These are phyloP conservation scores for Mycotypha africana DNA, from an alignment of 371 early-diverging fungal genomes.

Conservation along the genomic window DNA sequence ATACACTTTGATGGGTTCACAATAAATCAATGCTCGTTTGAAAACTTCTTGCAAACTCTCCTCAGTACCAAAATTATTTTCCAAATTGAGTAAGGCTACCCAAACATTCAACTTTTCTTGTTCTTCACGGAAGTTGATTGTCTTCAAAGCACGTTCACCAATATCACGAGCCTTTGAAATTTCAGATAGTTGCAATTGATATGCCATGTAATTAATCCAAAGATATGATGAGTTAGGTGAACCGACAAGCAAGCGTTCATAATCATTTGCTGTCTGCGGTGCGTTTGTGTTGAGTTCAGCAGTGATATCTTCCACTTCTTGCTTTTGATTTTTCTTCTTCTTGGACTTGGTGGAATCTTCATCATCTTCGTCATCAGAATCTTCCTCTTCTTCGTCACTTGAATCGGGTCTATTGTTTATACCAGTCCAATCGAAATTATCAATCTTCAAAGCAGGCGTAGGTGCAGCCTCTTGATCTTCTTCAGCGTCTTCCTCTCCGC, in stretches of 20 bases:
- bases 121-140: constrained; percentile 90
- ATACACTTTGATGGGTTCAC: constrained; percentile 86
- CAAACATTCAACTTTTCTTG: constrained; percentile 95
- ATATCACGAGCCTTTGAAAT: constrained; percentile 88
- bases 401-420: constrained; percentile 26
- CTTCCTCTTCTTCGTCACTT: constrained; percentile 25
- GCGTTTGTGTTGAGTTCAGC: constrained; percentile 51
- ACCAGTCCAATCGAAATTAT: constrained; percentile 64
- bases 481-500: constrained; percentile 42
- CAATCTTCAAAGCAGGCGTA: constrained; percentile 27
- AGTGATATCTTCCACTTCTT: constrained; percentile 46
- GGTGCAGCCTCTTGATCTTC: constrained; percentile 42
- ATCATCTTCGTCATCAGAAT: constrained; percentile 36
- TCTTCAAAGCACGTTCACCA: constrained; percentile 89
- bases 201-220: constrained; percentile 99
- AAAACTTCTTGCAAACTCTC: constrained; percentile 76
- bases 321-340: constrained; percentile 44
- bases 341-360: constrained; percentile 40
- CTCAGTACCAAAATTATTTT: constrained; percentile 85
- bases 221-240: constrained; percentile 94
- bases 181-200: constrained; percentile 85
- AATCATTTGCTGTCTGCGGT: constrained; percentile 66
- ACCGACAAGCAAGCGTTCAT: constrained; percentile 85
- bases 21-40: constrained; percentile 74
- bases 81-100: constrained; percentile 92